Evolutionary conservation across 495 filamentous ascomycete genomes (phyloP).

Genomic region (Aspergillus wentii): DNA sequence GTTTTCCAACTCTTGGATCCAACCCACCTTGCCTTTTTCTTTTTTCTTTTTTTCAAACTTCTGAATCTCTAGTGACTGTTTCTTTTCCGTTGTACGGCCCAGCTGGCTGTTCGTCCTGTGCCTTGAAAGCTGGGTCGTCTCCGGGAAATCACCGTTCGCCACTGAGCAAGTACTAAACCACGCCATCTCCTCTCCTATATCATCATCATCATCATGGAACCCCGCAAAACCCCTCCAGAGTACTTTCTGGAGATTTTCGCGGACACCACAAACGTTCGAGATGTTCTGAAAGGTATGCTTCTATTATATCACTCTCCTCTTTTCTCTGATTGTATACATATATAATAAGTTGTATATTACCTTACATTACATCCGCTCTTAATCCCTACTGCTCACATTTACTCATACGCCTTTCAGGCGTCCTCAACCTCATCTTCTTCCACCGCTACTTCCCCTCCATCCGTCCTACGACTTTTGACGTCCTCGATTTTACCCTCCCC

Average conservation of each 20-base stretch:
- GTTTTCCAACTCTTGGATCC: too few species aligned
- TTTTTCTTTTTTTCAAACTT: too few species aligned
- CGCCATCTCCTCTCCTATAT: too few species aligned
- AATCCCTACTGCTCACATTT: too few species aligned
- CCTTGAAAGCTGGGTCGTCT: slow-evolving; percentile 9
- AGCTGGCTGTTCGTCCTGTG: slow-evolving; percentile 3
- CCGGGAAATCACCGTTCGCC: slow-evolving; percentile 1
- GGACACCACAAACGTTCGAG: slow-evolving; percentile 75
- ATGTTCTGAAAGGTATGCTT: slow-evolving; percentile 79
- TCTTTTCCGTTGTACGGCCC: slow-evolving; percentile 8
- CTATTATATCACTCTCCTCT: neutral
- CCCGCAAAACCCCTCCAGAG: slow-evolving; percentile 64
- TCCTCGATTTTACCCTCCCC: slow-evolving; percentile 88
- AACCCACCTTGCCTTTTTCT: slow-evolving; percentile 3
- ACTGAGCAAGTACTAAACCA: too few species aligned
- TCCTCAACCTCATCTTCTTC: slow-evolving; percentile 98
- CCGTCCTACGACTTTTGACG: slow-evolving; percentile 77
- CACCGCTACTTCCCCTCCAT: slow-evolving; percentile 92
- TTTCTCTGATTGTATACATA: neutral
- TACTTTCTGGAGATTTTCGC: slow-evolving; percentile 83
- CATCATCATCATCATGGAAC: slow-evolving; percentile 49
- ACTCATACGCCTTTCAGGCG: slow-evolving; percentile 47
- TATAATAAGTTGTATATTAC: too few species aligned
- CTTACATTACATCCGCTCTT: neutral
- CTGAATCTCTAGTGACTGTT: neutral